Conservation (phyloP, 2,329 filamentous ascomycete species). For the Trichoderma koningii region DNA sequence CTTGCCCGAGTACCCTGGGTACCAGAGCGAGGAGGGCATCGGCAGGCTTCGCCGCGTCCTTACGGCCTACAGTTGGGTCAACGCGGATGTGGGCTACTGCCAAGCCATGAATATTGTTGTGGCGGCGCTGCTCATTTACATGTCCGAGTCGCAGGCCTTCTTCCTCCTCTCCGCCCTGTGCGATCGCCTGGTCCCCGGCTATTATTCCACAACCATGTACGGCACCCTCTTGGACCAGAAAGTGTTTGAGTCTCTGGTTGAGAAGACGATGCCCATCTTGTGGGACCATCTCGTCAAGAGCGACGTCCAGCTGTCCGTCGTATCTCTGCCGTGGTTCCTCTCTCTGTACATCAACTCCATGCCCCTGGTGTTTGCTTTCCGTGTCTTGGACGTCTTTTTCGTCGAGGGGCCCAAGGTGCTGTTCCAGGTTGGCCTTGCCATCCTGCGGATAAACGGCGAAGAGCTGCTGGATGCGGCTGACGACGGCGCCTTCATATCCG, state of each 20-base stretch:
- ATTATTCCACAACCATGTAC: slow-evolving; percentile 99
- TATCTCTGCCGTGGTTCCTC: slow-evolving; percentile 96
- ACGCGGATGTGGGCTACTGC: slow-evolving; percentile 94
- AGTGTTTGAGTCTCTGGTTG: slow-evolving; percentile 96
- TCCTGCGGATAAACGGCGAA: slow-evolving; percentile 94
- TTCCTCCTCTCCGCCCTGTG: slow-evolving; percentile 90
- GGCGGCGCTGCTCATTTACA: slow-evolving; percentile 96
- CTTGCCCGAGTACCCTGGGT: slow-evolving; percentile 94
- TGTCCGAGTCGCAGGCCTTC: slow-evolving; percentile 94
- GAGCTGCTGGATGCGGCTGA: slow-evolving; percentile 90
- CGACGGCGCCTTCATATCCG: slow-evolving; percentile 94
- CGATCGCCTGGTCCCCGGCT: slow-evolving; percentile 89
- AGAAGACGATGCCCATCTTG: slow-evolving; percentile 96
- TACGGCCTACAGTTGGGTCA: slow-evolving; percentile 97
- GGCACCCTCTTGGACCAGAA: slow-evolving; percentile 94
- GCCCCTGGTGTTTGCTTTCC: slow-evolving; percentile 95
- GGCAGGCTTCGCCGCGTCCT: slow-evolving; percentile 84
- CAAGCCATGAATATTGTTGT: slow-evolving; percentile 99
- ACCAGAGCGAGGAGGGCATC: slow-evolving; percentile 95
- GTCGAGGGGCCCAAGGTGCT: slow-evolving; percentile 95
- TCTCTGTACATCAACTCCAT: slow-evolving; percentile 99
- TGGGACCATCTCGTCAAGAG: slow-evolving; percentile 98
- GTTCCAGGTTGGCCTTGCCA: slow-evolving; percentile 96
- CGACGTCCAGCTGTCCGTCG: slow-evolving; percentile 95
- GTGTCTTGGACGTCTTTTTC: slow-evolving; percentile 97